A percentile compares a stretch with the other conserved stretches of the same genome.
phyloP scores from a whole-genome alignment of 768 basidiomycete species.

The Podaxis carcinomalis region DNA sequence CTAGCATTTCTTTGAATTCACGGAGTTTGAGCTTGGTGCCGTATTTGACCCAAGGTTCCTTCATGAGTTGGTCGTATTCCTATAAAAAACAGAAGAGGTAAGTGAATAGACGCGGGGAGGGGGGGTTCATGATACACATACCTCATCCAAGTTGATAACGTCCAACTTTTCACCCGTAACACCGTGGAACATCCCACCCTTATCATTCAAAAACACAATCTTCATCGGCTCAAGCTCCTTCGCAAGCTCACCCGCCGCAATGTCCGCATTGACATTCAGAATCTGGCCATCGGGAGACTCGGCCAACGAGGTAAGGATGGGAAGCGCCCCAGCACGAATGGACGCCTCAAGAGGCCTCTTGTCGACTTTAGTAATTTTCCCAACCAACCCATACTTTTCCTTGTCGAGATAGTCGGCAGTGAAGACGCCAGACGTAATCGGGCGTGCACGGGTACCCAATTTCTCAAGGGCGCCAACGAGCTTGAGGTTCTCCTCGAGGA shows the following conservation, averaged over 20 bases:
- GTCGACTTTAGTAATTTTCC: slow-evolving; percentile 91
- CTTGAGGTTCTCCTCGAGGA: slow-evolving; percentile 95
- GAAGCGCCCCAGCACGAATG: slow-evolving; percentile 93
- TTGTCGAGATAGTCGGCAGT: slow-evolving; percentile 95
- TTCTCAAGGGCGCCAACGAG: slow-evolving; percentile 91
- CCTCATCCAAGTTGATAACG: slow-evolving; percentile 97
- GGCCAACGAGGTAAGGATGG: slow-evolving; percentile 92
- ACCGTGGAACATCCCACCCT: slow-evolving; percentile 97
- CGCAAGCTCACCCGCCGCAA: slow-evolving; percentile 95
- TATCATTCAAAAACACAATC: slow-evolving; percentile 97
- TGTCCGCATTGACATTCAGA: slow-evolving; percentile 97
- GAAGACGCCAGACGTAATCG: slow-evolving; percentile 97
- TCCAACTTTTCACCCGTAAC: slow-evolving; percentile 95
- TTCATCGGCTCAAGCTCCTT: slow-evolving; percentile 98
- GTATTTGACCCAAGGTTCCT: slow-evolving; percentile 98
- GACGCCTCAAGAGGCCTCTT: slow-evolving; percentile 96
- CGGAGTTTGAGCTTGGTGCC: slow-evolving; percentile 98
- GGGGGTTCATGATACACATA: slow-evolving; percentile 23
- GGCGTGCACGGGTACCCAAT: slow-evolving; percentile 93
- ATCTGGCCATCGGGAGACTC: slow-evolving; percentile 97
- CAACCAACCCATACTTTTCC: slow-evolving; percentile 92
- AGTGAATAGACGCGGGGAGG: not conserved
- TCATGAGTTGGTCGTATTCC: slow-evolving; percentile 97
- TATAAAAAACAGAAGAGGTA: slow-evolving; percentile 22
- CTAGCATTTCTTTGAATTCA: slow-evolving; percentile 98